Evolutionary conservation across 164 flowering plant genomes (phyloP).

Genomic region (Cinnamomum micranthum): DNA sequence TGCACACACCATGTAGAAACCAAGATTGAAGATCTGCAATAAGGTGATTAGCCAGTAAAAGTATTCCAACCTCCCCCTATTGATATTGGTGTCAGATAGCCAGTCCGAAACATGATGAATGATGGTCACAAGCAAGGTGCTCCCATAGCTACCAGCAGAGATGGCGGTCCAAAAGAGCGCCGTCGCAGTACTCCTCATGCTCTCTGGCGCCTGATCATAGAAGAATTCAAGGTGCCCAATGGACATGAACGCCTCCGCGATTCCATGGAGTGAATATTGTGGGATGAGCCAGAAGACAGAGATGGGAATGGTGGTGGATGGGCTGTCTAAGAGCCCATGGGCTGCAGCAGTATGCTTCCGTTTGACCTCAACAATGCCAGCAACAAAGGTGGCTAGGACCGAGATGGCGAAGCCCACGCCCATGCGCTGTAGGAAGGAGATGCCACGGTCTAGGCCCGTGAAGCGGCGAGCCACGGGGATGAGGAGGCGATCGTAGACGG

Average conservation of each 20-base stretch:
- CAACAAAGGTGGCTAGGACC: slow-evolving; percentile 53
- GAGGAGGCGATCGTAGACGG: slow-evolving; percentile 62
- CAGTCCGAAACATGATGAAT: slow-evolving; percentile 58
- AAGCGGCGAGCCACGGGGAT: slow-evolving; percentile 46
- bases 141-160: slow-evolving; percentile 53
- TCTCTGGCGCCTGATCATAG: slow-evolving; percentile 76
- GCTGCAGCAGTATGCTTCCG: slow-evolving; percentile 43
- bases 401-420: slow-evolving; percentile 70
- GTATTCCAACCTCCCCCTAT: slow-evolving; percentile 59
- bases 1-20: slow-evolving; percentile 47
- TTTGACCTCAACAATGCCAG: slow-evolving; percentile 62
- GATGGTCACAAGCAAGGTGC: slow-evolving; percentile 50
- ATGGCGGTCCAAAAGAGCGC: slow-evolving; percentile 66
- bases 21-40: slow-evolving; percentile 46
- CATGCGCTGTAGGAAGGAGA: slow-evolving; percentile 68
- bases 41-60: slow-evolving; percentile 61
- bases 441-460: slow-evolving; percentile 78
- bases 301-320: slow-evolving; percentile 35
- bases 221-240: slow-evolving; percentile 72
- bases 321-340: slow-evolving; percentile 32
- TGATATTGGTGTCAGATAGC: slow-evolving; percentile 52
- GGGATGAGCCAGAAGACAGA: slow-evolving; percentile 73
- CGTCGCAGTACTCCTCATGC: slow-evolving; percentile 67
- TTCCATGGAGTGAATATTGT: slow-evolving; percentile 66
- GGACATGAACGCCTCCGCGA: slow-evolving; percentile 82